Evolutionary conservation across 768 basidiomycete species (phyloP).

Genomic region (Dentipellis sp.): DNA sequence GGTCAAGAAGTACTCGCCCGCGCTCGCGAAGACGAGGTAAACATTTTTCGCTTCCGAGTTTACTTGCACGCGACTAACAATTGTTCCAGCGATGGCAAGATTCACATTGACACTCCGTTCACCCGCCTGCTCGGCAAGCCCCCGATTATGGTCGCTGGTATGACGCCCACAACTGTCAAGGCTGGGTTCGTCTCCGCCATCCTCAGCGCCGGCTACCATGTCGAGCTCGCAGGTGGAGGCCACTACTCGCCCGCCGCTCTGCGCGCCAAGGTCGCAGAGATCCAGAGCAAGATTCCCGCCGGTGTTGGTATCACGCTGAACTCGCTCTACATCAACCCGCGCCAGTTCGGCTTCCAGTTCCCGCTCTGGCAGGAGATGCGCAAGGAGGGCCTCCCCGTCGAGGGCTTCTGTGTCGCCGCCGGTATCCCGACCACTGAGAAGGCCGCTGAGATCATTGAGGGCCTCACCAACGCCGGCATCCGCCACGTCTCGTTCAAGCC

Average conservation of each 20-base stretch:
- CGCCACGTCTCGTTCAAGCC: conserved; percentile 98
- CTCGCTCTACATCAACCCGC: conserved; percentile 95
- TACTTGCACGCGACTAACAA: conserved; percentile 3
- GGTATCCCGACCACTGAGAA: conserved; percentile 97
- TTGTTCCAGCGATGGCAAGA: conserved; percentile 68
- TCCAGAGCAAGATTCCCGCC: conserved; percentile 72
- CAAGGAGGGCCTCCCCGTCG: conserved; percentile 87
- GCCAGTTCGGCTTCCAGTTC: conserved; percentile 94
- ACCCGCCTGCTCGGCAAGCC: conserved; percentile 94
- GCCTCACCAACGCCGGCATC: conserved; percentile 75
- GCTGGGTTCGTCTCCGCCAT: conserved; percentile 92
- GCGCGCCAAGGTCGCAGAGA: conserved; percentile 86
- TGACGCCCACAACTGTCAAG: conserved; percentile 97
- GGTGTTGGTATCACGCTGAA: conserved; percentile 94
- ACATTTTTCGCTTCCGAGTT: not conserved
- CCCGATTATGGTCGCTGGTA: conserved; percentile 98
- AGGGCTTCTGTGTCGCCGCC: conserved; percentile 99
- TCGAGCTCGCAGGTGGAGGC: conserved; percentile 96
- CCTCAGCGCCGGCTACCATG: conserved; percentile 88
- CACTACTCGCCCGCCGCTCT: conserved; percentile 91
- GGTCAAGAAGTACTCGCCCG: conserved; percentile 82
- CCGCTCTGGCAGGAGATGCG: conserved; percentile 98
- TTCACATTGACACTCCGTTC: conserved; percentile 94
- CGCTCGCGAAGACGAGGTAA: conserved; percentile 83
- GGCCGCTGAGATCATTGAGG: conserved; percentile 90